Evolutionary conservation across 2,329 filamentous ascomycete genomes (phyloP), one percentile per base, ranked within the genome.

Genomic region (Fonsecaea erecta): DNA sequence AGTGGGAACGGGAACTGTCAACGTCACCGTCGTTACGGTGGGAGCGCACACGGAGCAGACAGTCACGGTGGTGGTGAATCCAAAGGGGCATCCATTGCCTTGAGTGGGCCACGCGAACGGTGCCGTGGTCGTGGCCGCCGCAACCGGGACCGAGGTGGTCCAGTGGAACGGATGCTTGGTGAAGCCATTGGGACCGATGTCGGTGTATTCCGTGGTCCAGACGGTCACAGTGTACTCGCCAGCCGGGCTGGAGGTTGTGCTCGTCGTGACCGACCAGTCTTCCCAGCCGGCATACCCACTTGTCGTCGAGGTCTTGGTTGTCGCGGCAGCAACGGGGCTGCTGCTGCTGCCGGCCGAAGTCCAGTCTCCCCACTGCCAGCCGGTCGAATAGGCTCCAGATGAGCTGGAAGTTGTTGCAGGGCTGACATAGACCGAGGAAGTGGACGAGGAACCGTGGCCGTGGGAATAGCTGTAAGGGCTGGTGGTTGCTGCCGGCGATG

Each of bases 181-280:
- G 68, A 77, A 79, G 5, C 79, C 79, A 28, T 77, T 78, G 3
- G 79, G 75, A 63, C 78, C 80, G 68, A 80, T 76, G 57, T 77
- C 75, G 7, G 75, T 74, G 66, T 80, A 80, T 18, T 77, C 77
- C 34, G 78, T 80, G 1, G 56, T 57, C 53, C 37, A 48, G 12
- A 62, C 53, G n/a, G 65, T 68, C 3, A 48, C 43, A 3, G 18
- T 48, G 43, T 48, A 48, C 24, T 18, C 16, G 9, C 48, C 46
- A 30, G 46, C 55, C 4, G 55, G 37, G 14, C 46, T 48, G 18
- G 61, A 34, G 46, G 43, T 58, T 21, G 60, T 60, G 28, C 56
- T 60, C 4, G 28, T 52, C 4, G 60, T 34, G 9, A 59, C 14
- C 6, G 60, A 52, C 52, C 65, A 64, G 60, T 59, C 64, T 46